These are phyloP conservation scores for Discostella pseudostelligera DNA, from an alignment of 108 stramenopile genomes.

Conservation along the genomic window DNA sequence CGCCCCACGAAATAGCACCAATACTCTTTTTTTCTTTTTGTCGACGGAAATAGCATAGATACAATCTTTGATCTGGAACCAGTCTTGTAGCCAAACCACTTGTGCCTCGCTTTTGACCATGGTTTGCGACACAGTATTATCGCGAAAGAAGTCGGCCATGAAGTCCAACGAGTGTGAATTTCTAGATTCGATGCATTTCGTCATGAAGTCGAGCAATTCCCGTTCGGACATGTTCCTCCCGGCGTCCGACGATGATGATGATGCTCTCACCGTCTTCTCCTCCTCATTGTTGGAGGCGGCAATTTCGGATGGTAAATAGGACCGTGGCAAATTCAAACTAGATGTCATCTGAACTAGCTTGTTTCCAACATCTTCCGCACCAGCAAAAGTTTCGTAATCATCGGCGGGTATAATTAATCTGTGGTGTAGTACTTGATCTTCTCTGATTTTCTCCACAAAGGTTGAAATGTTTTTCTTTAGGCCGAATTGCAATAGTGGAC, in stretches of 20 bases:
- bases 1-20: constrained; percentile 69
- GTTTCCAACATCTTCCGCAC: constrained; percentile 39
- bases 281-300: background rate
- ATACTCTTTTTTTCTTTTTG: constrained; percentile 53
- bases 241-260: constrained; percentile 5
- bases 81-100: constrained; percentile 75
- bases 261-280: background rate
- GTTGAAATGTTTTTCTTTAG: constrained; percentile 25
- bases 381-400: constrained; percentile 40
- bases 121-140: constrained; percentile 48
- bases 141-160: constrained; percentile 59
- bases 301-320: background rate
- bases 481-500: background rate
- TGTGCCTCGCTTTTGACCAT: constrained; percentile 60
- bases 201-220: constrained; percentile 53
- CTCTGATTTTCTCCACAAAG: constrained; percentile 22
- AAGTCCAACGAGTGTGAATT: constrained; percentile 49
- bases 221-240: constrained; percentile 47
- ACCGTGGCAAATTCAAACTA: constrained; percentile 3
- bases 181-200: constrained; percentile 54
- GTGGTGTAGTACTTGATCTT: constrained; percentile 40
- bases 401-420: constrained; percentile 28
- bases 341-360: constrained; percentile 18
- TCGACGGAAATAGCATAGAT: constrained; percentile 66
- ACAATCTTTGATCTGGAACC: constrained; percentile 63